These are phyloP conservation scores for Boletellus ananas DNA, from an alignment of 768 basidiomycete species.

Conservation along the genomic window DNA sequence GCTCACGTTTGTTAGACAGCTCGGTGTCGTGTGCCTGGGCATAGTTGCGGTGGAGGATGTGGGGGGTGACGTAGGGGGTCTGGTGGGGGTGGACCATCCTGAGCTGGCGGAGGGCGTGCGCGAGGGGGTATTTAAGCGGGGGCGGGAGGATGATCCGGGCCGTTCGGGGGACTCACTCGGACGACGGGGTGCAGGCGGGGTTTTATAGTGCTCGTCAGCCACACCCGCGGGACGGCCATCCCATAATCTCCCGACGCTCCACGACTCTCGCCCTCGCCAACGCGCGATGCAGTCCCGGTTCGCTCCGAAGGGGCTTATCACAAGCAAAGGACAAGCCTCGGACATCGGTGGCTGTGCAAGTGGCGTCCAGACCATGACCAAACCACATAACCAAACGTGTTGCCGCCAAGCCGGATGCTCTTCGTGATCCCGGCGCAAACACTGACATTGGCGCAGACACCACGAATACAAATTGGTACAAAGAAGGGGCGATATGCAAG, in stretches of 20 bases:
- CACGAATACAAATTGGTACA: conserved; percentile 1
- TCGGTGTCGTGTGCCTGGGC: conserved; percentile 72
- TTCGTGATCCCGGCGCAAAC: neutral
- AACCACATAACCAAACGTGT: too few species aligned
- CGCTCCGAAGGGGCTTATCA: too few species aligned
- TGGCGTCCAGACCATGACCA: too few species aligned
- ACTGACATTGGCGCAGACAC: too few species aligned
- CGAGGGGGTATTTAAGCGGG: neutral
- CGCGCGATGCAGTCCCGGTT: too few species aligned
- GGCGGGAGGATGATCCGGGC: conserved; percentile 25
- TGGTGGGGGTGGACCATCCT: conserved; percentile 68
- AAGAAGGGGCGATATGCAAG: neutral
- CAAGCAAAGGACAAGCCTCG: too few species aligned
- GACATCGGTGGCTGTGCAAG: too few species aligned
- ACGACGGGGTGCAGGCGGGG: neutral
- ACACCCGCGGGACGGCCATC: conserved; percentile 21
- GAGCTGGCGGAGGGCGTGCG: neutral
- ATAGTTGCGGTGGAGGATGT: conserved; percentile 85
- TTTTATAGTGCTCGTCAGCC: conserved; percentile 28
- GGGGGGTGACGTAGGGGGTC: conserved; percentile 84
- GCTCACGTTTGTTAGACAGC: conserved; percentile 54
- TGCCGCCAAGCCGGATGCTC: too few species aligned
- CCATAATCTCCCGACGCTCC: conserved; percentile 31
- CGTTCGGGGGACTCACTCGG: conserved; percentile 23
- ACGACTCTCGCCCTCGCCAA: conserved; percentile 8